Percentiles rank a stretch among this genome's conserved stretches.
Evolutionary conservation across 1,284 basidiomycete genomes (phyloP).

Genomic region (Cerrena zonata): DNA sequence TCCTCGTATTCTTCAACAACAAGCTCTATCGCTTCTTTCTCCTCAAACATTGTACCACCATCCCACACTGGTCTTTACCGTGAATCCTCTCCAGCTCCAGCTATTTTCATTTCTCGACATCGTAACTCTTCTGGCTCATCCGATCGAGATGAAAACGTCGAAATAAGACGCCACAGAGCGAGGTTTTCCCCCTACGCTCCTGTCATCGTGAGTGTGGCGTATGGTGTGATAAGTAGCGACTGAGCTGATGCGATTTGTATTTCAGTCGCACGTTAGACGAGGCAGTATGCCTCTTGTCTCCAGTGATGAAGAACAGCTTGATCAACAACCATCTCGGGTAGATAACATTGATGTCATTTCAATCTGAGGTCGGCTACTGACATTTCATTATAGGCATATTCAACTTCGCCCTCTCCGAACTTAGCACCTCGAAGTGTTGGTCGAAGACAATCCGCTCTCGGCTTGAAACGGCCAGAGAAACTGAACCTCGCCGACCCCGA

Average conservation of each 20-base stretch:
- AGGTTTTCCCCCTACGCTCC: slow-evolving; percentile 65
- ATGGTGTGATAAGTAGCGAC: slow-evolving; percentile 5
- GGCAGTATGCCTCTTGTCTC: slow-evolving; percentile 29
- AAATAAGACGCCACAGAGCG: slow-evolving; percentile 24
- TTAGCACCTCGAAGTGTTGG: slow-evolving; percentile 24
- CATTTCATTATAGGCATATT: slow-evolving; percentile 29
- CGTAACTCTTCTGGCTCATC: slow-evolving; percentile 10
- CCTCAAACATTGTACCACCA: slow-evolving; percentile 23
- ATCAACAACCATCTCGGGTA: slow-evolving; percentile 27
- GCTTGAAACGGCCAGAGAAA: slow-evolving; percentile 22
- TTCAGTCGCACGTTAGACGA: slow-evolving; percentile 29
- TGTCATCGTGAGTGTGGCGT: slow-evolving; percentile 40
- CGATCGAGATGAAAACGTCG: slow-evolving; percentile 16
- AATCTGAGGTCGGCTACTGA: no score
- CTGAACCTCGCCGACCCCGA: slow-evolving; percentile 30
- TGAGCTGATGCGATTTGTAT: neutral
- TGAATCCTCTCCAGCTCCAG: slow-evolving; percentile 11
- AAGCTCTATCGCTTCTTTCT: slow-evolving; percentile 23
- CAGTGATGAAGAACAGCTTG: slow-evolving; percentile 20
- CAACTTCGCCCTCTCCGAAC: slow-evolving; percentile 42
- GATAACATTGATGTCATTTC: slow-evolving; percentile 6
- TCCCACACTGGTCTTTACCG: slow-evolving; percentile 17
- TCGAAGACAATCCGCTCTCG: slow-evolving; percentile 18
- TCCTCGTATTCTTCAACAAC: slow-evolving; percentile 39
- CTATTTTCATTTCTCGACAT: slow-evolving; percentile 29